Conservation (phyloP, 139 green algal species). For the Ostreobium quekettii region DNA sequence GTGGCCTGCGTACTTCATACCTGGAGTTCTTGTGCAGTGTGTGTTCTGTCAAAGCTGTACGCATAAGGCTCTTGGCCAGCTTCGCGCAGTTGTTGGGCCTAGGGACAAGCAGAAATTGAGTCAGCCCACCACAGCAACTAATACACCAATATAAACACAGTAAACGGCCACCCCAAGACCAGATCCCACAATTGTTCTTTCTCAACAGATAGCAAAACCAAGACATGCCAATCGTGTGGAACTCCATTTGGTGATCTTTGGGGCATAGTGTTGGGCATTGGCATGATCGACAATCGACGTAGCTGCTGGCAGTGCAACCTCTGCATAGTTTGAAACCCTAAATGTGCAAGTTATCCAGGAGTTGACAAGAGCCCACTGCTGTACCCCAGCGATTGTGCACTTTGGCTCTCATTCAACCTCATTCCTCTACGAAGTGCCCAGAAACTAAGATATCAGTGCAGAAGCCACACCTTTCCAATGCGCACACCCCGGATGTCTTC, state of each 20-base stretch:
- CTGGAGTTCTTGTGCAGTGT: conserved; percentile 73
- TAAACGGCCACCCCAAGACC: no score
- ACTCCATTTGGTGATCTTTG: no score
- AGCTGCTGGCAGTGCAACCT: not conserved
- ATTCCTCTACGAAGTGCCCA: not conserved
- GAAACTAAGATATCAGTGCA: not conserved
- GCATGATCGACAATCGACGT: no score
- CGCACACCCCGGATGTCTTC: conserved; percentile 62
- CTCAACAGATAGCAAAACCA: no score
- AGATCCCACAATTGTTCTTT: no score
- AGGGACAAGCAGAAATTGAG: no score
- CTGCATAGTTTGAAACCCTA: not conserved
- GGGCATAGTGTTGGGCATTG: no score
- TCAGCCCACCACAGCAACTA: no score
- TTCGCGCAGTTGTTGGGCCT: conserved; percentile 56
- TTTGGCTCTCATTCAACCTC: not conserved
- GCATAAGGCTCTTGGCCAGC: conserved; percentile 78
- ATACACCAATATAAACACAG: no score
- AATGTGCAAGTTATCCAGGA: not conserved
- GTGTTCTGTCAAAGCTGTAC: conserved; percentile 81
- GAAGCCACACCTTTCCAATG: conserved; percentile 53
- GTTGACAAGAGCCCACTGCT: not conserved
- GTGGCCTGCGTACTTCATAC: not conserved
- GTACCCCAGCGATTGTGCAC: not conserved
- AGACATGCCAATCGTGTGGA: no score